These are phyloP conservation scores for Erigeron philadelphicus DNA, from an alignment of 140 eudicot species.

Conservation along the genomic window DNA sequence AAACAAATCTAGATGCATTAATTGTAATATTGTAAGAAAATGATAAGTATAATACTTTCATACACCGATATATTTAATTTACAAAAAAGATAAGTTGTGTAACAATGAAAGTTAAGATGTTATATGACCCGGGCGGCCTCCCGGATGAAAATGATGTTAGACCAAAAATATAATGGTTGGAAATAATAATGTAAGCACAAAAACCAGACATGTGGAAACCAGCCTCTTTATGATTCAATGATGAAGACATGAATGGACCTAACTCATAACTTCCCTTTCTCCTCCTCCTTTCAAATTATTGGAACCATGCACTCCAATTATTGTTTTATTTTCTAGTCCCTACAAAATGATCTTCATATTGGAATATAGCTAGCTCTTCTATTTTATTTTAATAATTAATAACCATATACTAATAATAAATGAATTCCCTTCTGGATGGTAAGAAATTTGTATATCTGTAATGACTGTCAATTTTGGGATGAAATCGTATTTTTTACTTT, in stretches of 20 bases:
- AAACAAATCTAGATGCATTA: too few relatives aligned
- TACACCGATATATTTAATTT: too few relatives aligned
- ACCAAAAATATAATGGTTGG: slow-evolving; percentile 26
- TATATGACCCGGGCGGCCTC: not conserved
- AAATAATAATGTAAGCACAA: slow-evolving; percentile 27
- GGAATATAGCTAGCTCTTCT: not conserved
- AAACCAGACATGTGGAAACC: slow-evolving; percentile 39
- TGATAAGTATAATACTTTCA: too few relatives aligned
- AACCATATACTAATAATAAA: not conserved
- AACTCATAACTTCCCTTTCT: slow-evolving; percentile 25
- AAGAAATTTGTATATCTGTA: not conserved
- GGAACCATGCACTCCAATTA: slow-evolving; percentile 33
- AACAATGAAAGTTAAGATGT: not conserved
- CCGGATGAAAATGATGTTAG: slow-evolving; percentile 26
- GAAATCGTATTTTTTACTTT: not conserved
- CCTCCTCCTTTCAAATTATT: slow-evolving; percentile 27
- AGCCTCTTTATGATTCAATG: slow-evolving; percentile 35
- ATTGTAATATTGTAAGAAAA: too few relatives aligned
- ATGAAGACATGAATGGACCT: slow-evolving; percentile 43
- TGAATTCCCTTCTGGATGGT: slow-evolving; percentile 7
- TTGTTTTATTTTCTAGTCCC: slow-evolving; percentile 27
- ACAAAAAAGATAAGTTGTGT: too few relatives aligned
- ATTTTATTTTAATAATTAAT: not conserved
- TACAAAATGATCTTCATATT: slow-evolving; percentile 27
- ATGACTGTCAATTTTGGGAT: not conserved